Evolutionary conservation across 495 filamentous ascomycete genomes (phyloP).

Genomic region (Hypomontagnella monticulosa): DNA sequence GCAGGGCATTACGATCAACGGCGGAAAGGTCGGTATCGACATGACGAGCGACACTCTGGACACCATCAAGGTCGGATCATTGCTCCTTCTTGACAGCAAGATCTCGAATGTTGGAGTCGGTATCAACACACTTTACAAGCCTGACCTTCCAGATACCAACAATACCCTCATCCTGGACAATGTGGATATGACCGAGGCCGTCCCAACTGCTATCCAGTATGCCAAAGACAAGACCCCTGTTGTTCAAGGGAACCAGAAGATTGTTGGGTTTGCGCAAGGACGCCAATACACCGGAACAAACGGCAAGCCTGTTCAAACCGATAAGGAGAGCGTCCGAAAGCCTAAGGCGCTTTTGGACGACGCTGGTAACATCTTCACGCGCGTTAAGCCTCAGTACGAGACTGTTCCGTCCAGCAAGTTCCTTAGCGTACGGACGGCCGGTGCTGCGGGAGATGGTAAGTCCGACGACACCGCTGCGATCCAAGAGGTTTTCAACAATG

Average conservation of each 20-base stretch:
- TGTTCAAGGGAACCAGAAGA: conserved; percentile 73
- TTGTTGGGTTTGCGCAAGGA: conserved; percentile 80
- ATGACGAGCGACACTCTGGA: conserved; percentile 72
- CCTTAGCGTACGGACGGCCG: conserved; percentile 76
- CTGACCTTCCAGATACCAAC: conserved; percentile 70
- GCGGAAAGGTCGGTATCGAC: conserved; percentile 82
- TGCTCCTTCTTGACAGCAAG: conserved; percentile 81
- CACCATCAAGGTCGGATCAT: conserved; percentile 78
- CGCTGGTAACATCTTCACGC: conserved; percentile 68
- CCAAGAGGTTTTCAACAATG: conserved; percentile 74
- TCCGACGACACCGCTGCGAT: conserved; percentile 76
- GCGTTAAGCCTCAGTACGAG: conserved; percentile 80
- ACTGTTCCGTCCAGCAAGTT: conserved; percentile 65
- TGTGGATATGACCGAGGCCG: conserved; percentile 71
- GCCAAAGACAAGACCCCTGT: conserved; percentile 69
- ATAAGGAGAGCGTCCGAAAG: conserved; percentile 61
- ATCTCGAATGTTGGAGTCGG: conserved; percentile 78
- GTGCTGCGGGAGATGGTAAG: conserved; percentile 80
- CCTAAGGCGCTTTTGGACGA: conserved; percentile 65
- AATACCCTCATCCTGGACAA: conserved; percentile 88
- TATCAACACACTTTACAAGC: conserved; percentile 76
- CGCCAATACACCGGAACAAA: conserved; percentile 65
- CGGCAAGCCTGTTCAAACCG: conserved; percentile 59
- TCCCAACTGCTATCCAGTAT: conserved; percentile 60
- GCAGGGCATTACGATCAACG: conserved; percentile 82